Percentiles rank a stretch among this genome's conserved stretches.
These are phyloP conservation scores for Suillus clintonianus DNA, from an alignment of 768 basidiomycete genomes.

Conservation along the genomic window DNA sequence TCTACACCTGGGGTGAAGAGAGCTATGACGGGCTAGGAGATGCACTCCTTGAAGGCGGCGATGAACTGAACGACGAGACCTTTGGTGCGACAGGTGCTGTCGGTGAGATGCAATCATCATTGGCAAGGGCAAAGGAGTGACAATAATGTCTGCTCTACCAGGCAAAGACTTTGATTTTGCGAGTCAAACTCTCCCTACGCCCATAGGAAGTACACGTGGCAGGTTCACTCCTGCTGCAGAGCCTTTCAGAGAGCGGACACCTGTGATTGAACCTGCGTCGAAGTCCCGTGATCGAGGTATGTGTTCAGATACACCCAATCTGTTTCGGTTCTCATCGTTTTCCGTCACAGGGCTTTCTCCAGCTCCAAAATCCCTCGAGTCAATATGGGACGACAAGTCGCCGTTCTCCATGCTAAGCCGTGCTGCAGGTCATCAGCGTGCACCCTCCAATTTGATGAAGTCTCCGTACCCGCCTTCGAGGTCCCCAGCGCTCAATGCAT, in stretches of 20 bases:
- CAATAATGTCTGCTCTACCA: constrained; percentile 31
- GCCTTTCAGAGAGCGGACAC: constrained; percentile 26
- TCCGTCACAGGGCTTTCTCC: constrained; percentile 25
- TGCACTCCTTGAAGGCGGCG: constrained; percentile 83
- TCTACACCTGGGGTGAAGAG: constrained; percentile 92
- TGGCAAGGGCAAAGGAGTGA: constrained; percentile 5
- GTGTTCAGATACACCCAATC: constrained; percentile 11
- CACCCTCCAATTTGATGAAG: constrained; percentile 23
- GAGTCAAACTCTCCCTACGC: constrained; percentile 38
- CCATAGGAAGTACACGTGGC: constrained; percentile 14
- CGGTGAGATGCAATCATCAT: constrained; percentile 53
- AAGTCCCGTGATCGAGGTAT: constrained; percentile 31
- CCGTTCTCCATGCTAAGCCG: constrained; percentile 69
- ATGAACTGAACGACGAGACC: constrained; percentile 96
- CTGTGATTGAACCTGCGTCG: constrained; percentile 24
- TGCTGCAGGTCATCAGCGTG: constrained; percentile 32
- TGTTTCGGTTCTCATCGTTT: constrained; percentile 14
- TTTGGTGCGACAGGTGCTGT: constrained; percentile 75
- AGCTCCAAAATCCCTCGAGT: constrained; percentile 58
- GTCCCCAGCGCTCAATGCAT: constrained; percentile 25
- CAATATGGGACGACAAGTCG: constrained; percentile 83
- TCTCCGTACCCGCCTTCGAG: constrained; percentile 23
- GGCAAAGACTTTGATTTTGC: constrained; percentile 94
- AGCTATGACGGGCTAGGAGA: constrained; percentile 89
- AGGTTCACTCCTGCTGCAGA: constrained; percentile 23